These are phyloP conservation scores for Ascochyta koolunga DNA, from an alignment of 2,329 filamentous ascomycete species.

Conservation along the genomic window DNA sequence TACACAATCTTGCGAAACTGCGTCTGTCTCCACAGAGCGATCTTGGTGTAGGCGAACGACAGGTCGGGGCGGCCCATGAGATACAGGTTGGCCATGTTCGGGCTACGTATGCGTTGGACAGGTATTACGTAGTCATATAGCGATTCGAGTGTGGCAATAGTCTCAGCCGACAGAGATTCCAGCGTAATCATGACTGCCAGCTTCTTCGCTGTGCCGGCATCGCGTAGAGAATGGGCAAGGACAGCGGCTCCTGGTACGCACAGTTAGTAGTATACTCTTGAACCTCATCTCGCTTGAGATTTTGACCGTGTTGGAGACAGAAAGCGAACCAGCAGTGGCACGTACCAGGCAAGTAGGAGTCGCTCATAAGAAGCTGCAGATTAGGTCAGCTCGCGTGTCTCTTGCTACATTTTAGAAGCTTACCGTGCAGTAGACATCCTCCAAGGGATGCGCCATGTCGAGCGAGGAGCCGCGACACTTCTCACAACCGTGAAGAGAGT, in stretches of 20 bases:
- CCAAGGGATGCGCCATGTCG: constrained; percentile 48
- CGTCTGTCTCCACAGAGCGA: constrained; percentile 88
- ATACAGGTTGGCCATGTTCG: constrained; percentile 78
- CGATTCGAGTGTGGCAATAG: constrained; percentile 78
- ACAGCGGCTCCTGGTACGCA: constrained; percentile 77
- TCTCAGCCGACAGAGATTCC: constrained; percentile 76
- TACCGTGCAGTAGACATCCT: constrained; percentile 72
- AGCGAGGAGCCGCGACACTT: background rate
- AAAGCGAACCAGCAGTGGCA: background rate
- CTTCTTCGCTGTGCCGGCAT: constrained; percentile 85
- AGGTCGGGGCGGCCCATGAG: constrained; percentile 92
- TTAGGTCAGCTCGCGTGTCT: constrained; percentile 33
- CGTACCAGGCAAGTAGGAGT: constrained; percentile 88
- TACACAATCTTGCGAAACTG: constrained; percentile 95
- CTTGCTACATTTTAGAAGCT: constrained; percentile 33
- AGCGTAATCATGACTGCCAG: constrained; percentile 83
- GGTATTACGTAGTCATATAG: constrained; percentile 90
- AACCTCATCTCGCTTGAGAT: background rate
- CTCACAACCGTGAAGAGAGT: constrained; percentile 5
- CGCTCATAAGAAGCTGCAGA: constrained; percentile 83
- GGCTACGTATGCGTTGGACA: constrained; percentile 79
- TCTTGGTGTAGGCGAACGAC: constrained; percentile 93
- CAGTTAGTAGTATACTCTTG: background rate
- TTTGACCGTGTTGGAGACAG: background rate
- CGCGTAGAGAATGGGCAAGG: constrained; percentile 90